Conservation (phyloP, 306 rosid genomes). For the Hippophae gyantsensis region DNA sequence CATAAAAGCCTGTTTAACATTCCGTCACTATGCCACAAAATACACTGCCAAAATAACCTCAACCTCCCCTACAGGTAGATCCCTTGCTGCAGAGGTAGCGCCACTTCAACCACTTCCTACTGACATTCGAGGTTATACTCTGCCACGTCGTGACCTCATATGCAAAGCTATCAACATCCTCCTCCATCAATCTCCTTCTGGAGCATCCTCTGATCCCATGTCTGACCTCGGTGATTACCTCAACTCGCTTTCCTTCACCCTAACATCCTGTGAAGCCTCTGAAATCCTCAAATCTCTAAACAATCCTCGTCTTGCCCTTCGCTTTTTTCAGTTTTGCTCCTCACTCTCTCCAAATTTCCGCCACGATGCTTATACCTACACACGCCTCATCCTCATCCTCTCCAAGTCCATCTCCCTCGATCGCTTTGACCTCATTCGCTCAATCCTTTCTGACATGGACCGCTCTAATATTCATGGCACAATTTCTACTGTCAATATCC, state of each 20-base stretch:
- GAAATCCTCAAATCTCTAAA: constrained; percentile 70
- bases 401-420: constrained; percentile 52
- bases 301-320: constrained; percentile 51
- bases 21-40: constrained; percentile 58
- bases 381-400: constrained; percentile 72
- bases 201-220: constrained; percentile 43
- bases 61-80: constrained; percentile 55
- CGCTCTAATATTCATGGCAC: constrained; percentile 38
- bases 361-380: constrained; percentile 66
- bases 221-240: constrained; percentile 67
- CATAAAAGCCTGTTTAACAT: not conserved
- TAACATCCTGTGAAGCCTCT: constrained; percentile 68
- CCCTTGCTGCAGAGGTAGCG: constrained; percentile 62
- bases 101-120: constrained; percentile 46
- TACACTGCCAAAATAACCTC: constrained; percentile 82
- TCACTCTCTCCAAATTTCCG: constrained; percentile 52
- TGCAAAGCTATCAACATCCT: constrained; percentile 73
- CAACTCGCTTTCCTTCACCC: constrained; percentile 47
- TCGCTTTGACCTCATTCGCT: constrained; percentile 42
- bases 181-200: constrained; percentile 29
- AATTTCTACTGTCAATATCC: constrained; percentile 74
- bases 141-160: constrained; percentile 74
- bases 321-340: constrained; percentile 70
- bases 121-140: constrained; percentile 58
- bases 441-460: constrained; percentile 53